Conservation (phyloP, 805 yeast species). For the Zygoascus biomembranicola region DNA sequence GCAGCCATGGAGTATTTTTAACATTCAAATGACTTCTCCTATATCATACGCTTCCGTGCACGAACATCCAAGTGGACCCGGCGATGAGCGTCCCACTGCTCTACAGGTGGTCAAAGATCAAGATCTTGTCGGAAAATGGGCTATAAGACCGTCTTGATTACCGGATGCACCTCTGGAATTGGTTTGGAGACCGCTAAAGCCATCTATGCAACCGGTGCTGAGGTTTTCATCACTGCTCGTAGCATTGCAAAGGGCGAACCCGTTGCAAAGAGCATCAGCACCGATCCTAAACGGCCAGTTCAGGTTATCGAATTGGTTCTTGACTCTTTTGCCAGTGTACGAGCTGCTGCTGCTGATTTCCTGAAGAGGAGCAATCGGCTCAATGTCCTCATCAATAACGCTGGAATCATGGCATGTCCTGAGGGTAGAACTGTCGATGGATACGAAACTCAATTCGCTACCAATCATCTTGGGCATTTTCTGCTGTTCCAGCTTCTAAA, state of each 20-base stretch:
- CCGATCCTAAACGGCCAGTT: not conserved
- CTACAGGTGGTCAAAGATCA: too few species aligned
- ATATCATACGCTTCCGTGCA: too few species aligned
- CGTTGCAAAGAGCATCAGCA: not conserved
- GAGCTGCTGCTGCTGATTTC: not conserved
- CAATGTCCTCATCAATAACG: slow-evolving; percentile 64
- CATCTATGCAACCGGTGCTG: not conserved
- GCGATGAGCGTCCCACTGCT: too few species aligned
- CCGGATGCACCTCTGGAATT: slow-evolving; percentile 12
- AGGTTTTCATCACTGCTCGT: not conserved
- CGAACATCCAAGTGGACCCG: too few species aligned
- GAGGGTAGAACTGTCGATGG: slow-evolving; percentile 49
- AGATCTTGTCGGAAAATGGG: too few species aligned
- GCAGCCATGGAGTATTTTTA: too few species aligned
- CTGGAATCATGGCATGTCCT: slow-evolving; percentile 59
- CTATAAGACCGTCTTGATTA: slow-evolving; percentile 3
- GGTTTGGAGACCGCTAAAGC: slow-evolving; percentile 10
- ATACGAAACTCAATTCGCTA: slow-evolving; percentile 72
- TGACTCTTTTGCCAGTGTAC: not conserved
- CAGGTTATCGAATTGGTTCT: not conserved
- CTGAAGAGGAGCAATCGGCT: slow-evolving; percentile 24
- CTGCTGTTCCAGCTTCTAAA: slow-evolving; percentile 43
- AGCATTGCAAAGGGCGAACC: not conserved
- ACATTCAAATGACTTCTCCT: too few species aligned
- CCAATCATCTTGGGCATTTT: slow-evolving; percentile 70